Percentiles rank a stretch among this genome's conserved stretches.
These are phyloP conservation scores for Pestalotiopsis fici DNA, from an alignment of 2,329 filamentous ascomycete species.

Conservation along the genomic window DNA sequence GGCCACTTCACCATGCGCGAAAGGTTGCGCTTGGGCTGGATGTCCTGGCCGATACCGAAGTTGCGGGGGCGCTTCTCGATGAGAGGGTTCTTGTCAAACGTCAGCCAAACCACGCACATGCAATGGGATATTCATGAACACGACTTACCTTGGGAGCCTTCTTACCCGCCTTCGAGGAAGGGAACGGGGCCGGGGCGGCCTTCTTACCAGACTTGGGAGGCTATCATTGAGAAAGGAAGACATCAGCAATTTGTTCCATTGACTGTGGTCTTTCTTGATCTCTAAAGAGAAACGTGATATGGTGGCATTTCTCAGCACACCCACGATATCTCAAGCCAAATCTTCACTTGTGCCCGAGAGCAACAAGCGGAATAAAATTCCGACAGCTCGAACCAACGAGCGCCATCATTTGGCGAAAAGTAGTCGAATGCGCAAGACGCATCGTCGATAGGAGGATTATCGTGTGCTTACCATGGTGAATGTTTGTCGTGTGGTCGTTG, in stretches of 20 bases:
- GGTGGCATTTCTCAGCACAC: conserved; percentile 52
- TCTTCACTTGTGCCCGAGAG: conserved; percentile 56
- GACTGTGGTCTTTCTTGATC: conserved; percentile 80
- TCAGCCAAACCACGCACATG: conserved; percentile 19
- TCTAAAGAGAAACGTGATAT: conserved; percentile 74
- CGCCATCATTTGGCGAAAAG: conserved; percentile 25
- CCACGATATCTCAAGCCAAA: conserved; percentile 61
- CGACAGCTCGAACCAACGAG: conserved; percentile 33
- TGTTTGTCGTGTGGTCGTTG: conserved; percentile 51
- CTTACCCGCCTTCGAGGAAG: conserved; percentile 91
- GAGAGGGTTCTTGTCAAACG: conserved; percentile 80
- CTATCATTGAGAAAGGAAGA: conserved; percentile 99
- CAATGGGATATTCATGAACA: neutral
- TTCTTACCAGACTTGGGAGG: conserved; percentile 98
- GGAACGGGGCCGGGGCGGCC: conserved; percentile 94
- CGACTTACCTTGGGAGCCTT: conserved; percentile 91
- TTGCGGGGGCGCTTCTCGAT: conserved; percentile 97
- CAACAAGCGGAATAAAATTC: conserved; percentile 38
- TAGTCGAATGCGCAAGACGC: conserved; percentile 22
- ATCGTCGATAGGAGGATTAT: conserved; percentile 30
- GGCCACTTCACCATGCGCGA: conserved; percentile 99
- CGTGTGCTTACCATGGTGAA: conserved; percentile 63
- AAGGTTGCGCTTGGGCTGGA: conserved; percentile 94
- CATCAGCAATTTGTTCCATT: conserved; percentile 86
- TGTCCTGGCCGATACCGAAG: conserved; percentile 98